Percentiles rank a stretch among this genome's conserved stretches.
phyloP scores from a whole-genome alignment of 2,329 filamentous ascomycete genomes.

The Lasiodiplodia theobromae region DNA sequence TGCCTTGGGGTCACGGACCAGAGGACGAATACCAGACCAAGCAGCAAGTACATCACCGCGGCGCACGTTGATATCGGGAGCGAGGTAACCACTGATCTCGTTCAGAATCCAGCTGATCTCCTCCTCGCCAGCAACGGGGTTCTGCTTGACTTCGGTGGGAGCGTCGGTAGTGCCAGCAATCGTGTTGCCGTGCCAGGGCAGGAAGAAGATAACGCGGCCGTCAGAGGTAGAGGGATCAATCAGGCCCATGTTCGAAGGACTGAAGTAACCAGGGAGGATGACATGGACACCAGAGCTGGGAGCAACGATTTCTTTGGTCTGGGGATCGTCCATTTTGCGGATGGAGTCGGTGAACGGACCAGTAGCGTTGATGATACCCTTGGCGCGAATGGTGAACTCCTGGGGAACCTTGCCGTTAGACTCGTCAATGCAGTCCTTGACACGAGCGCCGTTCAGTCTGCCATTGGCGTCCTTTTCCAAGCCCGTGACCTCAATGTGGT shows the following conservation, averaged over 20 bases:
- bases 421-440: constrained; percentile 74
- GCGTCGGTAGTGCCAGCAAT: constrained; percentile 89
- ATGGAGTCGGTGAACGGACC: constrained; percentile 88
- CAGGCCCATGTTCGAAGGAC: constrained; percentile 83
- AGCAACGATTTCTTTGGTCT: constrained; percentile 78
- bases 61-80: constrained; percentile 83
- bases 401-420: constrained; percentile 67
- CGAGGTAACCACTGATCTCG: constrained; percentile 81
- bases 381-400: constrained; percentile 76
- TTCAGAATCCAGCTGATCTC: constrained; percentile 89
- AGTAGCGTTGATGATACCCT: constrained; percentile 86
- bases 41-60: constrained; percentile 87
- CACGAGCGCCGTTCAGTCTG: constrained; percentile 73
- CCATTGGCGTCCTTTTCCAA: constrained; percentile 78
- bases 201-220: constrained; percentile 89
- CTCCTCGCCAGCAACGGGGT: constrained; percentile 80
- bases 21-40: constrained; percentile 86
- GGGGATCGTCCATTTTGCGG: constrained; percentile 80
- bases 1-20: constrained; percentile 86
- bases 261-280: constrained; percentile 86
- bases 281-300: constrained; percentile 87
- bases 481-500: constrained; percentile 80
- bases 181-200: constrained; percentile 92
- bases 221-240: constrained; percentile 88
- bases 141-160: constrained; percentile 72